Evolutionary conservation across 2,329 filamentous ascomycete species (phyloP), one percentile per base, ranked within the genome.

Genomic region (Aspergillus fumigatus): DNA sequence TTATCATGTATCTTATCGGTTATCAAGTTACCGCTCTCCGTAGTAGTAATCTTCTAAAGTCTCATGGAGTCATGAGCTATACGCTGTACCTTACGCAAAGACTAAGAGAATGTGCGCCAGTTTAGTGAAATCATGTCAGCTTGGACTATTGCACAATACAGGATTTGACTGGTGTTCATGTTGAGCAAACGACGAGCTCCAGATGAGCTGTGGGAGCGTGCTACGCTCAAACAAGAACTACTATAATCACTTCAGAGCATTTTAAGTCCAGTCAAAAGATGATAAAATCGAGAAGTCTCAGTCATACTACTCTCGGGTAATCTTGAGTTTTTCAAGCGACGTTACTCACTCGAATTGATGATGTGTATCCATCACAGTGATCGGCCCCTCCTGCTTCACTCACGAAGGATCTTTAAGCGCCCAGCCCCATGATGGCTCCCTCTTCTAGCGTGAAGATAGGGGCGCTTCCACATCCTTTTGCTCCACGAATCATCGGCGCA

Each of bases 381-480:
- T 52, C 50, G n/a, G 17, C 50, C 50, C 40, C 17, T 29, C 23
- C 43, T 47, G 50, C 23, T 47, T 40, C 50, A 52, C 29, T 51
- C 50, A 52, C 38, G 19, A 21, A 40, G 10, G 29, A n/a, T 40
- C 40, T 50, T 54, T 65, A 70, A 70, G 67, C 68, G 69, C 69
- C 59, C 54, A 59, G 54, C 50, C 52, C 53, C 51, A 35, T 48
- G 27, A 50, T 51, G 51, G 45, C 57, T 60, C 62, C 62, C 61
- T 55, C 53, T 53, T 53, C 60, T 69, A 67, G 66, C 62, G 64
- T 67, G 40, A 51, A 47, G 55, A 62, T 62, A 62, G 62, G 65
- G 66, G 70, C 69, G 70, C 70, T 68, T 71, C 62, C 52, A 65
- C 49, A 55, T 58, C 43, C 17, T 48, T 48, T 27, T 21, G 8